Evolutionary conservation across 139 green algal genomes (phyloP), one percentile per base, ranked within the genome.

Genomic region (Volvox africanus): DNA sequence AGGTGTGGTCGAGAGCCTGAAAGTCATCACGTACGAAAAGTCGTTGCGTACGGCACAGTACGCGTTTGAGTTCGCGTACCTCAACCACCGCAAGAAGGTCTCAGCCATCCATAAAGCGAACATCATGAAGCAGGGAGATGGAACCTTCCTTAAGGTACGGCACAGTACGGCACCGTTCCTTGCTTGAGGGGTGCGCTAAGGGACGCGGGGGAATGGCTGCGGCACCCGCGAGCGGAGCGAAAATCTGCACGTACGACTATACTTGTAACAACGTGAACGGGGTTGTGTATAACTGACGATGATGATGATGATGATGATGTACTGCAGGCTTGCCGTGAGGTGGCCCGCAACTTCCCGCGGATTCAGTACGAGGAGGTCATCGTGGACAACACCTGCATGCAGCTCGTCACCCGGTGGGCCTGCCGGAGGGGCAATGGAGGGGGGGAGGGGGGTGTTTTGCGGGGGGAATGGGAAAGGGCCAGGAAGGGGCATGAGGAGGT

Each of bases 381-480:
- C 86, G 97, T 99, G 84, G 97, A 99, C 96, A 99, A 99, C 94
- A 97, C 97, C 0, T 99, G 97, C 95, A 99, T 99, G 97, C 97
- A 98, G 94, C 89, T 94, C 24, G 93, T 93, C 24, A 26, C 22
- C 61, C 89, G 78, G 86, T 89, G 37, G n/a, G 86, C 76, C 5
- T 12, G 28, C 26, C 37, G 19, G 36, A 18, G 28, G 28, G 73
- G 14, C 73, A n/a, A n/a, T n/a, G n/a, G n/a, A n/a, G n/a, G n/a
- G 26, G 73, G 26, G 35, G 73, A 22, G 35, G 28, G 73, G 73
- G 28, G 73, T n/a, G n/a, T 33, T n/a, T 32, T 33, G 77, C 5
- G 77, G 20, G 24, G 44, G 44, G 79, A 28, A 3, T 20, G 79
- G 24, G 20, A 26, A n/a, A 50, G 21, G 44, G 44, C n/a, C n/a